Base-by-base conservation (phyloP, 495 filamentous ascomycete species). In the Hypoxylon trugodes region DNA sequence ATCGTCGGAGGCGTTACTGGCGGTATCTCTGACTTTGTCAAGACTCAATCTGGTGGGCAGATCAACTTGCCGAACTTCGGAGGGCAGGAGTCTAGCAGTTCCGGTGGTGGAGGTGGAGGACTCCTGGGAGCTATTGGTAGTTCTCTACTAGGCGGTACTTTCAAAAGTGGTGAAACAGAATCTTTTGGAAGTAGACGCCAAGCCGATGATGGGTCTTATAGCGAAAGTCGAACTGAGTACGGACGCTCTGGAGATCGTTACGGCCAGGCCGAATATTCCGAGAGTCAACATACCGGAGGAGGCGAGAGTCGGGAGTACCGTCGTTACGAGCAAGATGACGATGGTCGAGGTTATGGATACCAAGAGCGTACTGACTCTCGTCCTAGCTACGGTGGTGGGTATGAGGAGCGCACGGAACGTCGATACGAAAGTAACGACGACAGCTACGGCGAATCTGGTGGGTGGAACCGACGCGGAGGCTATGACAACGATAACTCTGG, bases 1-100 rank as follows among this genome's bases (percentile, higher is more conserved):
- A 79, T 84, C 24, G 70, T 84, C 13, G 75, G 74, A 18, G 78
- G 79, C 3, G 70, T 83, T 15, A 76, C 77, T 21, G 69, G 73
- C 26, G 75, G 76, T 41, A 67, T 84, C 12, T 70, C 72, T 26
- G 66, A 75, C 13, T 55, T 74, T 18, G 63, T 75, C 4, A 53
- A 67, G 21, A 9, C 53, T 16, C 49, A 69, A 38, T 72, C 71
- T 26, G 74, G 74, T 26, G 61, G 69, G 22, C 60, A 74, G 1
- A 51, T 73, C 41, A 74, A 72, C 36, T 41, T 75, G 19, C 73
- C 71, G 25, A 66, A 58, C 41, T 56, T 68, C 13, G 52, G 54
- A 25, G 57, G 66, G 21, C 46, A 69, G 53, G 61, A 69, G 50
- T 61, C 62, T 42, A 61, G 52, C 24, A 67, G 64, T 46, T 52